These are phyloP conservation scores for Xerocomellus amylosporus DNA, from an alignment of 768 basidiomycete genomes.

Conservation along the genomic window DNA sequence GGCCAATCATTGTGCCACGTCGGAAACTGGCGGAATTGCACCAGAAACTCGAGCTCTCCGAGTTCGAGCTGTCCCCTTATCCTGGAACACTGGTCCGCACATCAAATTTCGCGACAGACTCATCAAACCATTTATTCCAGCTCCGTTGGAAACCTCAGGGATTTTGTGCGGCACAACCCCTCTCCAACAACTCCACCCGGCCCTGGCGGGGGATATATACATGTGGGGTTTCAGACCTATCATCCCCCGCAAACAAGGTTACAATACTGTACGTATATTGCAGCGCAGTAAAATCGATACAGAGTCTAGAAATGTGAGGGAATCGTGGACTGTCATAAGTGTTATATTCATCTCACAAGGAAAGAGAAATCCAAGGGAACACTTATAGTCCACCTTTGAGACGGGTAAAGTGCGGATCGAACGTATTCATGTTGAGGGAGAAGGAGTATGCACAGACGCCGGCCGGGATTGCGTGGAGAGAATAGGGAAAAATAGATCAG, in stretches of 20 bases:
- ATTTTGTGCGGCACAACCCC: neutral
- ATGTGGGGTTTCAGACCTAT: neutral
- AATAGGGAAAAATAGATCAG: neutral
- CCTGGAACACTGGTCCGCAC: no score
- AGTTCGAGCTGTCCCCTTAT: no score
- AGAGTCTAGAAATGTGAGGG: neutral
- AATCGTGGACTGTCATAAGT: constrained; percentile 6
- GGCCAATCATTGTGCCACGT: no score
- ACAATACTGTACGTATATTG: neutral
- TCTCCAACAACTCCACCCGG: no score
- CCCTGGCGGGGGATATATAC: neutral
- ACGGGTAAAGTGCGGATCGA: neutral
- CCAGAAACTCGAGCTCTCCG: no score
- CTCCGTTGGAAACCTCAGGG: no score
- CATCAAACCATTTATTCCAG: no score
- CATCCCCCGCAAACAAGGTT: neutral
- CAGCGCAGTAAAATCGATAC: neutral
- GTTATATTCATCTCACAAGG: neutral
- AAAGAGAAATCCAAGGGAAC: neutral
- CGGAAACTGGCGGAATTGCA: no score
- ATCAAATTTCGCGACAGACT: no score
- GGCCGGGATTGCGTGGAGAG: neutral
- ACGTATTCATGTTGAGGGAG: neutral
- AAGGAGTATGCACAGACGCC: neutral
- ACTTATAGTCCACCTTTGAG: neutral